These are phyloP conservation scores for Saccharomycopsis sp. DNA, from an alignment of 805 yeast genomes.

Conservation along the genomic window DNA sequence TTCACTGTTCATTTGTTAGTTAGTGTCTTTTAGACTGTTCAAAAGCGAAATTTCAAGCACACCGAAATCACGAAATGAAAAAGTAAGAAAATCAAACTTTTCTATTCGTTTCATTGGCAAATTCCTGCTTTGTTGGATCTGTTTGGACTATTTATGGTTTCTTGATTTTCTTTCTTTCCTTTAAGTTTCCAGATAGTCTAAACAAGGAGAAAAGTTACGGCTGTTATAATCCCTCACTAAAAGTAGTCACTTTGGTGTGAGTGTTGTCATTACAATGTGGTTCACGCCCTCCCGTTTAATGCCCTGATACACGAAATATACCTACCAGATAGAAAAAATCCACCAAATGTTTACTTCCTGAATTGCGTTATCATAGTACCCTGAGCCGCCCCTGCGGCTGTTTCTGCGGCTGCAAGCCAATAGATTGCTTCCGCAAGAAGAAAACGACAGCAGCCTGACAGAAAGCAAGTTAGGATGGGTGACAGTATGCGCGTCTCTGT, in stretches of 20 bases:
- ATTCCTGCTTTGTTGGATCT: background rate
- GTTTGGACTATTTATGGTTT: background rate
- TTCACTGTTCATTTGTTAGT: background rate
- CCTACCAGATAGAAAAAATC: no score
- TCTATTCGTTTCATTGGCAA: background rate
- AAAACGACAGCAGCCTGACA: background rate
- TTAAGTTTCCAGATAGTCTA: background rate
- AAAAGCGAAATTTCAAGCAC: background rate
- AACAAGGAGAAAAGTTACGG: background rate
- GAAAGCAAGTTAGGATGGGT: background rate
- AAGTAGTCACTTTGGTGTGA: background rate
- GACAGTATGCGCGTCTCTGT: conserved; percentile 3
- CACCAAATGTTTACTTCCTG: background rate
- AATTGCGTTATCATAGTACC: background rate
- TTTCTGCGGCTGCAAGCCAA: background rate
- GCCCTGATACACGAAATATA: no score
- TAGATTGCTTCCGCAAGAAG: background rate
- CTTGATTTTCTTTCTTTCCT: background rate
- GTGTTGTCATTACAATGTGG: no score
- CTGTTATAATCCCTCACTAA: background rate
- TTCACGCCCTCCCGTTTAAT: no score
- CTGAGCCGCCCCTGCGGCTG: background rate
- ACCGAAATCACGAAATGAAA: background rate
- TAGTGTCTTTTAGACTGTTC: background rate
- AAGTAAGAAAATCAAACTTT: background rate